Evolutionary conservation across 108 stramenopile species (phyloP).

Genomic region (Thalassiosira profunda): DNA sequence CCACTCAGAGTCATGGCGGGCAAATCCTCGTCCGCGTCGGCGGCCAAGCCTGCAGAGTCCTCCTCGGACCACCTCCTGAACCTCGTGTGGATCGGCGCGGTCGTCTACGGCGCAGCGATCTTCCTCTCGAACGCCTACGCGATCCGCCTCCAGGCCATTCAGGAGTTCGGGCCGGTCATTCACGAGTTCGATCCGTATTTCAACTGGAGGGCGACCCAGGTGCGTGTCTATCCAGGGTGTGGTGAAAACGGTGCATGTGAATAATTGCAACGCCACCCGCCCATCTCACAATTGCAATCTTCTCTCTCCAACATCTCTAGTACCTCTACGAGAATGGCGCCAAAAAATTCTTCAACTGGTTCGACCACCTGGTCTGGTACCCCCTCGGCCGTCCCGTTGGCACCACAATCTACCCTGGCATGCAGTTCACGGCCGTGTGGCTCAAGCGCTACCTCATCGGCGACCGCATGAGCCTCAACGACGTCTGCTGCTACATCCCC

Average conservation of each 20-base stretch:
- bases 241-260: not conserved
- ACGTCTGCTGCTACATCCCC: conserved; percentile 93
- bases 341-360: conserved; percentile 84
- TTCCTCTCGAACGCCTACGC: conserved; percentile 72
- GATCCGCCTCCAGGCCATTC: conserved; percentile 91
- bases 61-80: conserved; percentile 44
- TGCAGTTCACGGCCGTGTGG: conserved; percentile 96
- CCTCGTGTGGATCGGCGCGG: conserved; percentile 66
- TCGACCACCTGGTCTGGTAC: conserved; percentile 96
- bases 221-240: conserved; percentile 23
- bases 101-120: conserved; percentile 45
- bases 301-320: conserved; percentile 29
- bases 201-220: conserved; percentile 95
- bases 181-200: conserved; percentile 98
- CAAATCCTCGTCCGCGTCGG: too few relatives aligned
- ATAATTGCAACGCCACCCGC: not conserved
- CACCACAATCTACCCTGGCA: conserved; percentile 98
- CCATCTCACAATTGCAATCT: not conserved
- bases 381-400: conserved; percentile 98
- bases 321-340: conserved; percentile 81
- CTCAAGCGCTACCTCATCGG: conserved; percentile 75
- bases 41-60: too few relatives aligned
- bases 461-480: conserved; percentile 75
- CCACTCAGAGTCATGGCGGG: too few relatives aligned
- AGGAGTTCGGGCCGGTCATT: conserved; percentile 96